A percentile compares a stretch with the other conserved stretches of the same genome.
phyloP scores from a whole-genome alignment of 306 rosid species.

The Abrus precatorius region DNA sequence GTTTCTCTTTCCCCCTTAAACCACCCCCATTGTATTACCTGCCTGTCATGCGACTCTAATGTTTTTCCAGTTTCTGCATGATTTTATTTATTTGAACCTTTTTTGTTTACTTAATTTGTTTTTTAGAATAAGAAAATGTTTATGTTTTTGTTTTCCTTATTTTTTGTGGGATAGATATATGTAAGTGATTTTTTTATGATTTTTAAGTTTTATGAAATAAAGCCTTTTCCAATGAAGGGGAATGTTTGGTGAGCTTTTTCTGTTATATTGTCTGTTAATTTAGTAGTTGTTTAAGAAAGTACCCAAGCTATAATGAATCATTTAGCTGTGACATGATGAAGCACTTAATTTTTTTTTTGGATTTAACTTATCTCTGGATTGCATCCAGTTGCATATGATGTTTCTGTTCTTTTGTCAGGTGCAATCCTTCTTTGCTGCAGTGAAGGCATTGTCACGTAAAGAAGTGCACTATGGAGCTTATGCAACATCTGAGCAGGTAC shows the following conservation, averaged over 20 bases:
- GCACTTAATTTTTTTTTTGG: background rate
- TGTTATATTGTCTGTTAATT: slow-evolving; percentile 1
- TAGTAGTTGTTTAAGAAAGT: slow-evolving; percentile 12
- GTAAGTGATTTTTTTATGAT: background rate
- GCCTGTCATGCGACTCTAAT: background rate
- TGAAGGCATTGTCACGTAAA: slow-evolving; percentile 91
- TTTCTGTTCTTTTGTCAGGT: slow-evolving; percentile 61
- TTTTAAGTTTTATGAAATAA: background rate
- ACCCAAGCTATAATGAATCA: background rate
- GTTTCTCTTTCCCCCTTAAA: slow-evolving; percentile 26
- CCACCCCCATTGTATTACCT: background rate
- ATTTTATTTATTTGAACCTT: background rate
- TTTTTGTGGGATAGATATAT: background rate
- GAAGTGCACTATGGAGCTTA: slow-evolving; percentile 98
- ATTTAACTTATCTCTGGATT: slow-evolving; percentile 6
- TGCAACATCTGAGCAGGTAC: slow-evolving; percentile 98
- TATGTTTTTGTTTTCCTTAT: background rate
- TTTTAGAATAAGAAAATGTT: slow-evolving; percentile 5
- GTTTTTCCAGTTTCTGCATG: background rate
- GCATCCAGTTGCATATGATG: slow-evolving; percentile 20
- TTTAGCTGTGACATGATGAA: background rate
- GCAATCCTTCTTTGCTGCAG: slow-evolving; percentile 89
- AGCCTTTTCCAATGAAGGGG: background rate
- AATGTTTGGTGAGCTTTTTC: slow-evolving; percentile 11
- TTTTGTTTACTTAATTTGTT: background rate